Percentiles rank a stretch among this genome's conserved stretches.
Conservation (phyloP, 352 stramenopile species). For the Globisporangium carolinianum region DNA sequence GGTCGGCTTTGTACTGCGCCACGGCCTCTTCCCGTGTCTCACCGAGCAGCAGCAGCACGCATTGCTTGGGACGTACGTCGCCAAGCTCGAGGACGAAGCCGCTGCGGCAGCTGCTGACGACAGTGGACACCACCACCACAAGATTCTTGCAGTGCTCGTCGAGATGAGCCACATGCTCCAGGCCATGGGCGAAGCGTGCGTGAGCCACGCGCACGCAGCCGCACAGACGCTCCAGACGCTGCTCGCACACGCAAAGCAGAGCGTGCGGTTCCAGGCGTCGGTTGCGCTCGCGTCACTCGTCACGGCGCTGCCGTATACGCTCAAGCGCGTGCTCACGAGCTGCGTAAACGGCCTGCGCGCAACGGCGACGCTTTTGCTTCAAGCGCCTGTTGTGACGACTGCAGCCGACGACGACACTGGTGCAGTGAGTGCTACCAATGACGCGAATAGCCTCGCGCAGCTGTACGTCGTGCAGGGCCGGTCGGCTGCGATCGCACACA, state of each 20-base stretch:
- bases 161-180: slow-evolving; percentile 65
- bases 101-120: slow-evolving; percentile 17
- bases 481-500: slow-evolving; percentile 58
- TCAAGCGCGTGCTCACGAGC: slow-evolving; percentile 36
- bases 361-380: slow-evolving; percentile 24
- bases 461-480: slow-evolving; percentile 75
- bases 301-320: slow-evolving; percentile 55
- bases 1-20: slow-evolving; percentile 68
- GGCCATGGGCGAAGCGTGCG: slow-evolving; percentile 53
- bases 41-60: slow-evolving; percentile 64
- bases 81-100: slow-evolving; percentile 36
- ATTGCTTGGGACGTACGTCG: slow-evolving; percentile 51
- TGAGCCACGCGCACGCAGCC: slow-evolving; percentile 37
- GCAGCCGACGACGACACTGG: slow-evolving; percentile 7
- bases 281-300: slow-evolving; percentile 58
- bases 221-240: slow-evolving; percentile 32
- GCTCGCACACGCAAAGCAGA: slow-evolving; percentile 65
- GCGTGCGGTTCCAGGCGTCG: slow-evolving; percentile 60
- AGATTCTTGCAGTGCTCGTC: slow-evolving; percentile 47
- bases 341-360: slow-evolving; percentile 37
- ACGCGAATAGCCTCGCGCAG: slow-evolving; percentile 53
- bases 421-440: background rate
- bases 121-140: slow-evolving; percentile 45
- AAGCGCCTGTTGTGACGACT: background rate
- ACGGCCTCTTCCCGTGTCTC: slow-evolving; percentile 48